Evolutionary conservation across 257 asterid species (phyloP).

Genomic region (Rubia yunnanensis): DNA sequence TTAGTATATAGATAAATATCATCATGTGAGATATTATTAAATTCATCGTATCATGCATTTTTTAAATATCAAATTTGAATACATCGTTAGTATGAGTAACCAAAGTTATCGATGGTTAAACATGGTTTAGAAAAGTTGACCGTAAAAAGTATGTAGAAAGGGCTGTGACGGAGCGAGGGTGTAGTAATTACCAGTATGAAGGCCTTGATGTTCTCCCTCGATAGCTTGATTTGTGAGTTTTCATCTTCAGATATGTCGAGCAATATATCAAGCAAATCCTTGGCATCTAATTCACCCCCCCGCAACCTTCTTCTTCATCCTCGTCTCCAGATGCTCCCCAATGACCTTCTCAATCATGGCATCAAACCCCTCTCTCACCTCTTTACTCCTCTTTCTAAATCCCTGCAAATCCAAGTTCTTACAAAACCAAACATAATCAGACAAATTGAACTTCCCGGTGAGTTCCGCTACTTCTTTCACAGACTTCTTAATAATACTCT

Average conservation of each 20-base stretch:
- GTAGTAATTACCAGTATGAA: slow-evolving; percentile 65
- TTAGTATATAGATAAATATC: too few species aligned
- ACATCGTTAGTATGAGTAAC: too few species aligned
- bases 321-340: slow-evolving; percentile 35
- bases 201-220: slow-evolving; percentile 59
- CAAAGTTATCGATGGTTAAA: too few species aligned
- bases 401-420: slow-evolving; percentile 70
- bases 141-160: too few species aligned
- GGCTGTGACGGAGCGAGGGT: too few species aligned
- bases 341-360: slow-evolving; percentile 57
- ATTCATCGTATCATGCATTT: too few species aligned
- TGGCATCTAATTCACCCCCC: slow-evolving; percentile 15
- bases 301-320: slow-evolving; percentile 17
- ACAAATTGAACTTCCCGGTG: slow-evolving; percentile 47
- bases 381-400: slow-evolving; percentile 35
- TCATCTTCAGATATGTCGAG: slow-evolving; percentile 56
- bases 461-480: slow-evolving; percentile 46
- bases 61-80: too few species aligned
- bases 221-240: slow-evolving; percentile 33
- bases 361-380: slow-evolving; percentile 43
- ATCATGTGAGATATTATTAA: too few species aligned
- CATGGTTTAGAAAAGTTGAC: too few species aligned
- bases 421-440: slow-evolving; percentile 60
- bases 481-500: slow-evolving; percentile 36
- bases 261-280: slow-evolving; percentile 54